Evolutionary conservation across 768 basidiomycete genomes (phyloP).

Genomic region (Leucocoprinus birnbaumii): DNA sequence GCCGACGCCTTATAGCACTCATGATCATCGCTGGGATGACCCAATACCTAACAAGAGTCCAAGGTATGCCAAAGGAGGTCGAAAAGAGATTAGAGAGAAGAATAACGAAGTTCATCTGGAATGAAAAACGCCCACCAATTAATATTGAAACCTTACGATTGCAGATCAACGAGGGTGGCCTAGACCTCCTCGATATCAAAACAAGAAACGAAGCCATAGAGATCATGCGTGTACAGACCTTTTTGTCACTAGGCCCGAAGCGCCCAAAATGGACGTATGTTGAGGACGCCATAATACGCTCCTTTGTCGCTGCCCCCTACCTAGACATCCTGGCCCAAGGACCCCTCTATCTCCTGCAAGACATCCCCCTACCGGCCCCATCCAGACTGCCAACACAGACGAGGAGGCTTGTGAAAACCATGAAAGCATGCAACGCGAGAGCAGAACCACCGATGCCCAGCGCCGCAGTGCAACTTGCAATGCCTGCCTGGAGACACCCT

Average conservation of each 20-base stretch:
- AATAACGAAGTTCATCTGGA: slow-evolving; percentile 22
- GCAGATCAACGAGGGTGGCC: slow-evolving; percentile 16
- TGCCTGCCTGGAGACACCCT: not conserved
- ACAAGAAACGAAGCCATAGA: slow-evolving; percentile 20
- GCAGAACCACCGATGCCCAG: too few species aligned
- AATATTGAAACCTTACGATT: slow-evolving; percentile 10
- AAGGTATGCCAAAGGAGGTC: slow-evolving; percentile 21
- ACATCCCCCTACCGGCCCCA: not conserved
- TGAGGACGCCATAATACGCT: slow-evolving; percentile 3
- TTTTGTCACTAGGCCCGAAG: slow-evolving; percentile 11
- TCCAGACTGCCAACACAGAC: too few species aligned
- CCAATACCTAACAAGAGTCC: slow-evolving; percentile 18
- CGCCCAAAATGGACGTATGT: slow-evolving; percentile 18
- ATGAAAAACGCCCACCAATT: slow-evolving; percentile 11
- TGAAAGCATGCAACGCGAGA: too few species aligned
- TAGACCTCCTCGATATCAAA: slow-evolving; percentile 18
- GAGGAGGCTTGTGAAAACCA: too few species aligned
- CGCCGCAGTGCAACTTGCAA: not conserved
- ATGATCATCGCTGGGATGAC: slow-evolving; percentile 19
- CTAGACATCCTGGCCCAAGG: not conserved
- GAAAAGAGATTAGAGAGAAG: slow-evolving; percentile 16
- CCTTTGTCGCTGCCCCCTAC: too few species aligned
- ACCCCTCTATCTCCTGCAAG: not conserved
- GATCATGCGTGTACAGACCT: slow-evolving; percentile 19
- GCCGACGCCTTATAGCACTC: slow-evolving; percentile 15